Conservation (phyloP, 768 basidiomycete genomes). For the Lentinula guzmanii region DNA sequence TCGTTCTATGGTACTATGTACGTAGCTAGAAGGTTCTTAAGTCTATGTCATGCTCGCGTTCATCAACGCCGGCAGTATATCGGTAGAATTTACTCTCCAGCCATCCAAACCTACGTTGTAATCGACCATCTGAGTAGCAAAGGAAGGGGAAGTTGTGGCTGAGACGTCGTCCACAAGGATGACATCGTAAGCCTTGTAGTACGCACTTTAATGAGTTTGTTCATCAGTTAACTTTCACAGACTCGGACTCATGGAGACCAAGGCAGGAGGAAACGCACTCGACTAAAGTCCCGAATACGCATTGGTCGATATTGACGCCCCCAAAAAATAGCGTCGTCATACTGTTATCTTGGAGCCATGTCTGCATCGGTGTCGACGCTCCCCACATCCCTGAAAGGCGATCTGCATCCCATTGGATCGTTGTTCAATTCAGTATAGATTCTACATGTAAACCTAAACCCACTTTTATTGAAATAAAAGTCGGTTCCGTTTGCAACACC, state of each 20-base stretch:
- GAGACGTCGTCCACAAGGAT: slow-evolving; percentile 27
- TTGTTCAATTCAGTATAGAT: not conserved
- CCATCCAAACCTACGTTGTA: slow-evolving; percentile 22
- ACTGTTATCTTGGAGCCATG: slow-evolving; percentile 24
- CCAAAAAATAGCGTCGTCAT: slow-evolving; percentile 28
- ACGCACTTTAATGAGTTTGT: slow-evolving; percentile 13
- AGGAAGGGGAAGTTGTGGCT: slow-evolving; percentile 23
- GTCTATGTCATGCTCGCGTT: not conserved
- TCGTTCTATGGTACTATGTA: too few relatives aligned
- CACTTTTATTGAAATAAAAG: slow-evolving; percentile 29
- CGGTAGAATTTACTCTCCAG: slow-evolving; percentile 23
- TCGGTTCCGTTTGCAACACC: slow-evolving; percentile 26
- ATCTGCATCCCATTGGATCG: slow-evolving; percentile 11
- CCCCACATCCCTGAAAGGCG: slow-evolving; percentile 29
- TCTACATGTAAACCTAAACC: not conserved
- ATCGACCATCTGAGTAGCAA: slow-evolving; percentile 25
- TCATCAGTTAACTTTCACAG: not conserved
- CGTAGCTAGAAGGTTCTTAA: too few relatives aligned
- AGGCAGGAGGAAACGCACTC: slow-evolving; percentile 14
- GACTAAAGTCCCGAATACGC: slow-evolving; percentile 26
- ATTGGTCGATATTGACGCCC: slow-evolving; percentile 28
- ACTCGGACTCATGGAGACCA: not conserved
- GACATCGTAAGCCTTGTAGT: slow-evolving; percentile 28
- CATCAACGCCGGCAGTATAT: slow-evolving; percentile 15
- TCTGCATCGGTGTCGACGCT: slow-evolving; percentile 25